Conservation (phyloP, 495 filamentous ascomycete genomes). For the Xylaria curta region DNA sequence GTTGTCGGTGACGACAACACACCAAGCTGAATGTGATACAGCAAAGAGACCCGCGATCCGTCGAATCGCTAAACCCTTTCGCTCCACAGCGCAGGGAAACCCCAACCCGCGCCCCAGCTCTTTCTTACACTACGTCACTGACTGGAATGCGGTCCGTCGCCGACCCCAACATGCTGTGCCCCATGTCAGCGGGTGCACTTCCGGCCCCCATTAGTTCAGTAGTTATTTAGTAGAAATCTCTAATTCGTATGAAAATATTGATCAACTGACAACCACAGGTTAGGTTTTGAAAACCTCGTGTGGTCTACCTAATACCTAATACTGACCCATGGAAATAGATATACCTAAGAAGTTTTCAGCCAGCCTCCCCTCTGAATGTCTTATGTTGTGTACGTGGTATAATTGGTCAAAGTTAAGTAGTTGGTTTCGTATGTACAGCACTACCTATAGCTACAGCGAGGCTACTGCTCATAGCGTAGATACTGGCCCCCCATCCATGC, state of each 20-base stretch:
- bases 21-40: background rate
- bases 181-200: background rate
- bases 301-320: background rate
- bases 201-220: background rate
- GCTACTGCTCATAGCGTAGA: background rate
- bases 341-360: background rate
- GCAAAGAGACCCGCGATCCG: background rate
- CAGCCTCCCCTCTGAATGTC: background rate
- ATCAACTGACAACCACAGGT: background rate
- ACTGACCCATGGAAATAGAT: background rate
- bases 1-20: background rate
- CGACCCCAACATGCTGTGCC: background rate
- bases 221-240: background rate
- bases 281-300: background rate
- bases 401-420: too few relatives aligned
- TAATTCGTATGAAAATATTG: background rate
- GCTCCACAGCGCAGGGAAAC: background rate
- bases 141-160: background rate
- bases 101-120: background rate
- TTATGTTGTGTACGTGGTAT: too few relatives aligned
- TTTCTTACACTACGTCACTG: constrained; percentile 2
- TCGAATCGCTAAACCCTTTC: background rate
- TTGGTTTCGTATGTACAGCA: too few relatives aligned
- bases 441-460: background rate
- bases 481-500: background rate